phyloP scores from a whole-genome alignment of 1,139 yeast genomes.

The Tardiomyces digboiensis region DNA sequence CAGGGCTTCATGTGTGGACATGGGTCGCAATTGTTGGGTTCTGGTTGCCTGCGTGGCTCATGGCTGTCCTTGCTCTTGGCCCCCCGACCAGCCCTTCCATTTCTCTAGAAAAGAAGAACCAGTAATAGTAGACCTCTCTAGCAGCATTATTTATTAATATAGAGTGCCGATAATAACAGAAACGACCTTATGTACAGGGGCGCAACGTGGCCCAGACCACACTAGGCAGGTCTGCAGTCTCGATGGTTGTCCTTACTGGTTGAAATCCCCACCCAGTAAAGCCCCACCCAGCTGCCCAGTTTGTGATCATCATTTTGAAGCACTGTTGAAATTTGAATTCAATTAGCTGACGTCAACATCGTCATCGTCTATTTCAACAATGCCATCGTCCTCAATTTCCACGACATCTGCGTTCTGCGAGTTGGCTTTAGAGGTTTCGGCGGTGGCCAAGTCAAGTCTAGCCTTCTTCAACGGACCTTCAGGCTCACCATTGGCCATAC shows the following conservation, averaged over 20 bases:
- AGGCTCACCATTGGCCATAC: not conserved
- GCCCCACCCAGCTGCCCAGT: slow-evolving; percentile 5
- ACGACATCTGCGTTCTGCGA: not conserved
- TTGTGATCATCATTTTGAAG: not conserved
- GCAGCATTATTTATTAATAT: not conserved
- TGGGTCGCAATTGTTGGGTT: slow-evolving; percentile 68
- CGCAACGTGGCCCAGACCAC: too few relatives aligned
- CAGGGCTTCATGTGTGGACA: slow-evolving; percentile 73
- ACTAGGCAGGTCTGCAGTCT: too few relatives aligned
- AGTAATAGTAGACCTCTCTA: not conserved
- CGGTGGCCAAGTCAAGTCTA: too few relatives aligned
- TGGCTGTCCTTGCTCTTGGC: slow-evolving; percentile 30
- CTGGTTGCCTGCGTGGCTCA: slow-evolving; percentile 80
- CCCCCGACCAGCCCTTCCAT: not conserved
- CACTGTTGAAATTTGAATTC: too few relatives aligned
- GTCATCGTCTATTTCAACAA: slow-evolving; percentile 17
- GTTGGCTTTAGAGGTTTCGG: not conserved
- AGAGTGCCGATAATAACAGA: too few relatives aligned
- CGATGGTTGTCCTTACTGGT: too few relatives aligned
- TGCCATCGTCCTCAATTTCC: slow-evolving; percentile 14
- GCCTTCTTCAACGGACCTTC: too few relatives aligned
- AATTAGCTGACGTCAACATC: slow-evolving; percentile 20
- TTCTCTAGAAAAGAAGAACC: not conserved
- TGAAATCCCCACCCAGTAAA: not conserved
- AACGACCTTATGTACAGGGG: too few relatives aligned